Conservation (phyloP, 2,329 filamentous ascomycete genomes). For the Xylaria hypoxylon region DNA sequence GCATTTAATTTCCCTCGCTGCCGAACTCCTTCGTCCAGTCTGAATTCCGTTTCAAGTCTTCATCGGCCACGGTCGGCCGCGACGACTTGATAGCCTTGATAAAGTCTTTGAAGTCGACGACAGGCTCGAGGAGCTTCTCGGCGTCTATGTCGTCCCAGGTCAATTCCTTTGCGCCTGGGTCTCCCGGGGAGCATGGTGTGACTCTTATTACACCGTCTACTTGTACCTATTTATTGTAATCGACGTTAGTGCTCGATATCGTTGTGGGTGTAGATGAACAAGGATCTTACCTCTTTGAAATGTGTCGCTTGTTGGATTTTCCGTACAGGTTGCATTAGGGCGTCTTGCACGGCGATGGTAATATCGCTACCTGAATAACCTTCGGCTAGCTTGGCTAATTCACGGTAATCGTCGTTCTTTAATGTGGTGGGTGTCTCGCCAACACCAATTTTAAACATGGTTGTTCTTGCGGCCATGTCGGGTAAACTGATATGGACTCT, state of each 20-base stretch:
- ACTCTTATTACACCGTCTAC: slow-evolving; percentile 75
- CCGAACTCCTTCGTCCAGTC: slow-evolving; percentile 98
- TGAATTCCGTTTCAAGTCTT: slow-evolving; percentile 84
- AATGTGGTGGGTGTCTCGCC: slow-evolving; percentile 91
- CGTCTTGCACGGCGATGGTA: slow-evolving; percentile 92
- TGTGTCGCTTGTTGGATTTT: slow-evolving; percentile 98
- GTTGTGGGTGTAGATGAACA: neutral
- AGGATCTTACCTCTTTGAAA: slow-evolving; percentile 82
- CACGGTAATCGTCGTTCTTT: slow-evolving; percentile 79
- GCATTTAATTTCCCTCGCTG: slow-evolving; percentile 75
- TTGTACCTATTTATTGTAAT: slow-evolving; percentile 69
- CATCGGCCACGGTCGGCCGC: slow-evolving; percentile 87
- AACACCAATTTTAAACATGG: slow-evolving; percentile 96
- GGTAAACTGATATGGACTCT: slow-evolving; percentile 95
- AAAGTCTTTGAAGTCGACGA: slow-evolving; percentile 91
- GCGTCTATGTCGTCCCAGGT: slow-evolving; percentile 89
- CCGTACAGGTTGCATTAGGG: slow-evolving; percentile 95
- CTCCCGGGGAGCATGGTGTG: slow-evolving; percentile 94
- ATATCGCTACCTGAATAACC: slow-evolving; percentile 98
- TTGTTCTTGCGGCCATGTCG: slow-evolving; percentile 86
- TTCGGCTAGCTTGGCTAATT: slow-evolving; percentile 83
- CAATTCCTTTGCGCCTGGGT: slow-evolving; percentile 88
- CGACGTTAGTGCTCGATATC: slow-evolving; percentile 14
- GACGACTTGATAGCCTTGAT: slow-evolving; percentile 89
- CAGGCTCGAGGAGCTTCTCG: slow-evolving; percentile 86